Base-by-base conservation (phyloP, 108 stramenopile species). In the Nannochloropsis salina region DNA sequence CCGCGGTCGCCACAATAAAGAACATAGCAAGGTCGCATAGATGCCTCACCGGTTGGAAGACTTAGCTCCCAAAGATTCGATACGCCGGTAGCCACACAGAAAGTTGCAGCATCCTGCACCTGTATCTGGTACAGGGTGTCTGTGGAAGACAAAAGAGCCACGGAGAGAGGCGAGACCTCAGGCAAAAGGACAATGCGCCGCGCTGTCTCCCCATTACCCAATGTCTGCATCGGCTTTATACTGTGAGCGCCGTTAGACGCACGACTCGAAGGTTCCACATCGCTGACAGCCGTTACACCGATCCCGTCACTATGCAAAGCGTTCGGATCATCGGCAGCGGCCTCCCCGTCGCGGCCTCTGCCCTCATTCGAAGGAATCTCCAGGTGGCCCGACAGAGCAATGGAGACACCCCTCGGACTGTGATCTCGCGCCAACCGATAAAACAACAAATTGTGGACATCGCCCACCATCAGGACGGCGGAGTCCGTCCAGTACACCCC, bases 391-490 rank as follows among this genome's bases (percentile, higher is more conserved):
- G n/a, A n/a, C 15, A 74, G n/a, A n/a, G 61, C 15, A 15, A 74
- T n/a, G 61, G 61, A 74, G 61, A 74, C 61, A n/a, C 61, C 61
- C n/a, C n/a, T 74, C 15, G 61, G 61, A n/a, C 61, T 74, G n/a
- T 74, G 6, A n/a, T 74, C 61, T 74, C 61, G 61, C n/a, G 8
- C 61, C 8, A 74, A n/a, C 20, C 61, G 61, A 74, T 74, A 74
- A n/a, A 74, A 74, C 61, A 74, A 74, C 20, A 74, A n/a, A 1
- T n/a, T n/a, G n/a, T 74, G 15, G 15, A n/a, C 61, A 74, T 74
- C 61, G 15, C 61, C 61, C 61, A 74, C 61, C 61, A 74, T 74
- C 61, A 74, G n/a, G 20, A 74, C 61, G 15, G 61, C 61, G 3
- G 61, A 74, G 20, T n/a, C 20, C 15, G 8, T 74, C 61, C 61